Percentiles rank a stretch among this genome's conserved stretches.
Conservation (phyloP, 805 yeast genomes). For the Candida broadrunensis region DNA sequence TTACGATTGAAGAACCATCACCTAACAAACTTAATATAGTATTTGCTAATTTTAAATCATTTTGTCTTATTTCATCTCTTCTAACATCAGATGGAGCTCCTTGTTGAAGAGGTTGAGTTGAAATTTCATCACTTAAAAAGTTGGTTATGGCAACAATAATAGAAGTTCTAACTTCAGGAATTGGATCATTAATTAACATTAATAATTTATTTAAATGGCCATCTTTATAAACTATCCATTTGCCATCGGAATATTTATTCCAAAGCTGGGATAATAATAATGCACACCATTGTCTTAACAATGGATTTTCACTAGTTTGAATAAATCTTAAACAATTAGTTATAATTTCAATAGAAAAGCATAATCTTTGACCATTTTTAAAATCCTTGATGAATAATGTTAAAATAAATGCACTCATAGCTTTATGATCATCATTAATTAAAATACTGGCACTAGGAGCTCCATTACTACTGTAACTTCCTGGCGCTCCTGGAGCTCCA, state of each 20-base stretch:
- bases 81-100: conserved; percentile 26
- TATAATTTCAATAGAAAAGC: conserved; percentile 72
- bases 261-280: conserved; percentile 75
- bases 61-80: conserved; percentile 53
- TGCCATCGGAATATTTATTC: conserved; percentile 70
- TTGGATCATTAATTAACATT: conserved; percentile 73
- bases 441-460: conserved; percentile 25
- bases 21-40: conserved; percentile 65
- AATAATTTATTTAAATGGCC: conserved; percentile 58
- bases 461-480: conserved; percentile 16
- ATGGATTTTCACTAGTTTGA: conserved; percentile 74
- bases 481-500: conserved; percentile 30
- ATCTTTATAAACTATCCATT: conserved; percentile 64
- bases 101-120: conserved; percentile 10
- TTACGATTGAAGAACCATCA: conserved; percentile 87
- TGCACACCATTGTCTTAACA: conserved; percentile 90
- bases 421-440: conserved; percentile 80
- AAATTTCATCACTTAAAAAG: conserved; percentile 50
- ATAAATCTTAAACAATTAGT: conserved; percentile 64
- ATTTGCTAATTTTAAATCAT: conserved; percentile 68
- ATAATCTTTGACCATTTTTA: conserved; percentile 73
- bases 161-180: conserved; percentile 92
- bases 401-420: conserved; percentile 90
- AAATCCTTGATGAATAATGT: conserved; percentile 81
- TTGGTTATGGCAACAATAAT: conserved; percentile 70